A percentile compares a stretch with the other conserved stretches of the same genome.
Evolutionary conservation across 2,329 filamentous ascomycete genomes (phyloP).

Genomic region (Fusarium decemcellulare): DNA sequence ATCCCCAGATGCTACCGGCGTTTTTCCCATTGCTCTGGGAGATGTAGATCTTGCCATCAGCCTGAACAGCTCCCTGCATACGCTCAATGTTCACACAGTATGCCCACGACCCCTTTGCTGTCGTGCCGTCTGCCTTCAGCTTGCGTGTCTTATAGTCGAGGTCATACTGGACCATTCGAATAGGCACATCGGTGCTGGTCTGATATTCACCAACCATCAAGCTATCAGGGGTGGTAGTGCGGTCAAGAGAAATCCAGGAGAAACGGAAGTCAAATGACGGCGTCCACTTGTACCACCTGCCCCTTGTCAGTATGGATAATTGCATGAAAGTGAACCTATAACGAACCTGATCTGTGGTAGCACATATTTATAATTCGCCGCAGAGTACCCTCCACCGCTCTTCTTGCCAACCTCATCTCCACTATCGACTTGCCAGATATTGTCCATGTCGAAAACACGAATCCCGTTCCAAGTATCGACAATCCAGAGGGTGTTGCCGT

Average conservation of each 20-base stretch:
- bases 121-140: constrained; percentile 39
- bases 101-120: constrained; percentile 47
- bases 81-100: constrained; percentile 50
- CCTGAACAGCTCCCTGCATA: constrained; percentile 53
- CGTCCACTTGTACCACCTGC: constrained; percentile 45
- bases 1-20: constrained; percentile 51
- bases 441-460: constrained; percentile 54
- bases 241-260: constrained; percentile 54
- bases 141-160: constrained; percentile 48
- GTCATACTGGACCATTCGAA: constrained; percentile 50
- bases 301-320: neutral
- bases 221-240: constrained; percentile 49
- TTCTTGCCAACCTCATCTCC: constrained; percentile 52
- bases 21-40: constrained; percentile 50
- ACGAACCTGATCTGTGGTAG: constrained; percentile 52
- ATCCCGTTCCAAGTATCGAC: constrained; percentile 53
- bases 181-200: constrained; percentile 37
- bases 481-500: constrained; percentile 52
- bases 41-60: constrained; percentile 50
- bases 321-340: neutral
- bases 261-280: constrained; percentile 48
- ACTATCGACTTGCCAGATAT: constrained; percentile 52
- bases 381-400: constrained; percentile 46
- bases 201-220: constrained; percentile 54
- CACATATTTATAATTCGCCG: constrained; percentile 52